Base-by-base conservation (phyloP, 1,284 basidiomycete species). In the Marasmius fiardii region DNA sequence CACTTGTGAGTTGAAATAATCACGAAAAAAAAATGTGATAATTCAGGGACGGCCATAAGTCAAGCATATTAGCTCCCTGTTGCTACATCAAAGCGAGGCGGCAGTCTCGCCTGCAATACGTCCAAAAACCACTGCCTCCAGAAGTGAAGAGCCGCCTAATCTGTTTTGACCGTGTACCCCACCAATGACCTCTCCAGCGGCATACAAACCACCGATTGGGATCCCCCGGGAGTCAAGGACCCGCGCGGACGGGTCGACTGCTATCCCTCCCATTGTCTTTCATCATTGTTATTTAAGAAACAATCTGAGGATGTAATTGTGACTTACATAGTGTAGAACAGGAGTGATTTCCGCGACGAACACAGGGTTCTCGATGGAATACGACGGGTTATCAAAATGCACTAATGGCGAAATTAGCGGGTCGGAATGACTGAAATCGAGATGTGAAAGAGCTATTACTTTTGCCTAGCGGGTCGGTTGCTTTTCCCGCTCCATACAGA, bases 161-260 rank as follows among this genome's bases (percentile, higher is more conserved):
- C 90, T 81, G 73, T 92, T 94, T 59, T 90, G 89, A 63, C 92
- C 92, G 71, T 94, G 92, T 12, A 94, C 92, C 74, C 92, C 92
- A 68, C 92, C 92, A 39, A 89, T 92, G 37, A 93, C 81, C 74
- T 94, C 92, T 65, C 92, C 92, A 21, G 87, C 83, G 12, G 92
- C 92, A 66, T 83, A 93, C 24, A 94, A 80, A 63, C 92, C 90
- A 14, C 79, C 70, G 55, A 94, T 87, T 31, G 85, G 80, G 68
- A 83, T 82, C 57, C 79, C 80, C 21, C 74, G 71, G 45, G 71
- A 74, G 68, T 79, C 81, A 61, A 93, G 68, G 18, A 94, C 90
- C 45, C 83, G 82, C 14, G 86, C 82, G 64, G 86, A 79, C 35
- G 81, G 68, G 68, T 92, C 85, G 64, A 93, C 90, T 75, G 92